Evolutionary conservation across 768 basidiomycete genomes (phyloP).

Genomic region (Calocera cornea): DNA sequence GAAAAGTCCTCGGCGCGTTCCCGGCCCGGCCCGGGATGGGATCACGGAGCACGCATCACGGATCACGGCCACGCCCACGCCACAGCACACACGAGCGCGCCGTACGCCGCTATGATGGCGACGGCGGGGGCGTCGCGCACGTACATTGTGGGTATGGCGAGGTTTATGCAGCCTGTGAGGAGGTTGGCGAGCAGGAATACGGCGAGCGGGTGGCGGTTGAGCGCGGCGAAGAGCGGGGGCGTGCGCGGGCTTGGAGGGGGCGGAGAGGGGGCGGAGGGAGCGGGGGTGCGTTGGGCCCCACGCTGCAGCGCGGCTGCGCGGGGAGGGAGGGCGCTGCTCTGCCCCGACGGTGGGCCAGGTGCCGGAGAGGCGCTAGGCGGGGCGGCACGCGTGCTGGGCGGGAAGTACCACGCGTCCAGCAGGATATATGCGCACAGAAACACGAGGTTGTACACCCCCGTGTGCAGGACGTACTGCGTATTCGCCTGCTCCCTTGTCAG

Average conservation of each 20-base stretch:
- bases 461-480: constrained; percentile 77
- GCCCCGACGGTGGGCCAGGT: no score
- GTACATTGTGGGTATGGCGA: constrained; percentile 73
- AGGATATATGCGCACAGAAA: constrained; percentile 71
- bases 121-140: constrained; percentile 42
- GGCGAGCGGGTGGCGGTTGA: constrained; percentile 67
- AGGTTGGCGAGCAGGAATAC: constrained; percentile 82
- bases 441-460: constrained; percentile 72
- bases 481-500: constrained; percentile 53
- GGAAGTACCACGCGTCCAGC: constrained; percentile 60
- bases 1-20: no score
- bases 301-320: no score
- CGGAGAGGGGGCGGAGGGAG: not conserved
- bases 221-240: constrained; percentile 53
- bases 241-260: constrained; percentile 17
- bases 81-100: constrained; percentile 39
- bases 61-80: constrained; percentile 39
- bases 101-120: constrained; percentile 48
- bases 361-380: not conserved
- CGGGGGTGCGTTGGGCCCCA: no score
- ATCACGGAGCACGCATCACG: no score
- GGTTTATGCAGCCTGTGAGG: constrained; percentile 69
- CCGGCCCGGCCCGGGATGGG: no score
- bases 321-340: no score
- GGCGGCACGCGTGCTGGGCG: constrained; percentile 21